Evolutionary conservation across 2,329 filamentous ascomycete genomes (phyloP).

Genomic region (Sporothrix schenckii): DNA sequence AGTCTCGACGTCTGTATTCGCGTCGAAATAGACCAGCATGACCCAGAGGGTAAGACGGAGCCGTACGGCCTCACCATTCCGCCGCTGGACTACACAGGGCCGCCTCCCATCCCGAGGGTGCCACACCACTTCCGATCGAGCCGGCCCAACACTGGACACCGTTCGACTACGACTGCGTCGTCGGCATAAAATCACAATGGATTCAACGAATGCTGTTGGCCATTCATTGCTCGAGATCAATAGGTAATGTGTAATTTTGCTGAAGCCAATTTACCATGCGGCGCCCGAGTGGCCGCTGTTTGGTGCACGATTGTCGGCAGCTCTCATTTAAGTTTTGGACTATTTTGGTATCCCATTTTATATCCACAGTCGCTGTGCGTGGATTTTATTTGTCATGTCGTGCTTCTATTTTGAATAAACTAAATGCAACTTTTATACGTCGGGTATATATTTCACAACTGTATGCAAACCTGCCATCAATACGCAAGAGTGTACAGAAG

Average conservation of each 20-base stretch:
- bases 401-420: conserved; percentile 11
- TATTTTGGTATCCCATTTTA: not conserved
- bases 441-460: conserved; percentile 29
- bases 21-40: conserved; percentile 82
- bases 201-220: not conserved
- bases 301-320: not conserved
- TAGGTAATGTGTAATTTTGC: conserved; percentile 17
- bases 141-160: conserved; percentile 30
- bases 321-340: conserved; percentile 2
- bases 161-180: conserved; percentile 25
- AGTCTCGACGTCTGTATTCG: conserved; percentile 81
- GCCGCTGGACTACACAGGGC: conserved; percentile 50
- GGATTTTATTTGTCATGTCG: not conserved
- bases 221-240: not conserved
- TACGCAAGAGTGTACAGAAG: not conserved
- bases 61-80: conserved; percentile 89
- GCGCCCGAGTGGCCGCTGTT: not conserved
- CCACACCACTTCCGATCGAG: conserved; percentile 32
- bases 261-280: not conserved
- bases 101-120: conserved; percentile 34
- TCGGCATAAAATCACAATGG: conserved; percentile 9
- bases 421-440: conserved; percentile 25
- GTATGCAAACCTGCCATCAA: conserved; percentile 19
- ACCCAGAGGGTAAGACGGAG: conserved; percentile 76
- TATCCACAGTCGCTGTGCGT: not conserved